These are phyloP conservation scores for Botrytis cinerea DNA, from an alignment of 2,329 filamentous ascomycete genomes.

Conservation along the genomic window DNA sequence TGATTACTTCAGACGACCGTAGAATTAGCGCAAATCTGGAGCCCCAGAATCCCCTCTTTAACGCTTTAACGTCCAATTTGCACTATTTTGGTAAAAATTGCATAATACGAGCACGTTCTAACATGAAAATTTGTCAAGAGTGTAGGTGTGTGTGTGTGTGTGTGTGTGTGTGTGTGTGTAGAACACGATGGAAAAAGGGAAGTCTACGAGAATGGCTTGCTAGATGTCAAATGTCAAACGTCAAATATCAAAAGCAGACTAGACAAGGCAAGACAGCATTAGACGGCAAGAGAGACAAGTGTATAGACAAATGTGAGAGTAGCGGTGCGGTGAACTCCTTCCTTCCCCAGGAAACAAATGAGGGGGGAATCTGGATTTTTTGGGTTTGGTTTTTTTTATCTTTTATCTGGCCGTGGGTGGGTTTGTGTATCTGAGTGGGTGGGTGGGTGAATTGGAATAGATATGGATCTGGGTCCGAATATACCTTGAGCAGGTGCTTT, in stretches of 20 bases:
- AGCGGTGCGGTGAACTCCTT: slow-evolving; percentile 4
- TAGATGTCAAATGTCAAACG: not conserved
- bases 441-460: not conserved
- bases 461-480: not conserved
- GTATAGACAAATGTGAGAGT: slow-evolving; percentile 13
- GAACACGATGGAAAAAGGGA: not conserved
- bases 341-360: slow-evolving; percentile 13
- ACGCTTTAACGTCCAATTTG: not conserved
- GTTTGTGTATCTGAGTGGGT: not conserved
- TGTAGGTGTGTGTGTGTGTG: not conserved
- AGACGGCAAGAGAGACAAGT: not conserved
- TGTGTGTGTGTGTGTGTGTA: not conserved
- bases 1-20: slow-evolving; percentile 12
- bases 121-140: not conserved
- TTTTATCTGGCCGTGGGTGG: not conserved
- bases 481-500: not conserved
- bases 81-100: not conserved
- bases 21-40: slow-evolving; percentile 11
- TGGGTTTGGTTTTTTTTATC: not conserved
- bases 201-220: not conserved
- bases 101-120: no score
- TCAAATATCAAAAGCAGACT: no score
- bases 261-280: not conserved
- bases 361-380: not conserved
- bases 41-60: slow-evolving; percentile 4